Base-by-base conservation (phyloP, 768 basidiomycete species). In the Royoungia palumana region DNA sequence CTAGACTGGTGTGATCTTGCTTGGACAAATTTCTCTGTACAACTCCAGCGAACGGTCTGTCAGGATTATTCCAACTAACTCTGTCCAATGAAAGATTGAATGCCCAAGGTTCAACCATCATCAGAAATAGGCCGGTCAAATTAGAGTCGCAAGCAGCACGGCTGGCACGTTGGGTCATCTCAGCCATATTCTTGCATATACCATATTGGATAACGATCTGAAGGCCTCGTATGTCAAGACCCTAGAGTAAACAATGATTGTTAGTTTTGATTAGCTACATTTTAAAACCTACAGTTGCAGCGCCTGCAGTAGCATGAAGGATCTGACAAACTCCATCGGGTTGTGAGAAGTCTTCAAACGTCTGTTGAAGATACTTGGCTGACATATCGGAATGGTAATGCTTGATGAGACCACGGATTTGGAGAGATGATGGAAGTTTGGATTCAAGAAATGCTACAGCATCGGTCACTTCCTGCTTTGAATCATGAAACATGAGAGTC, bases 351-450 rank as follows among this genome's bases (percentile, higher is more conserved):
- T 54, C 53, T 5, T 57, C 21, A 27, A 63, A 65, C 0, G 50
- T 55, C 5, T 50, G 14, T 17, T 59, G 19, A 0, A 68, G 50
- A 30, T 67, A 70, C 8, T 47, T 38, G 6, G 50, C 37, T 0
- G 66, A 68, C 67, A 69, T 68, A 1, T 41, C 35, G 12, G 53
- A 50, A 25, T 70, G 59, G 30, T 69, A 69, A 27, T 67, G 62
- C 3, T 17, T 35, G 10, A 68, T 44, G 6, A 68, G 38, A 0
- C 59, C 60, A 2, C 22, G 47, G 0, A 51, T 46, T 16, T 27
- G 48, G 16, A 46, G 27, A 14, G 34, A 6, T 0, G 3, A 5
- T 1, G 64, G 60, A 1, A 70, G 49, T 2, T 32, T 44, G 0
- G 22, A 4, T 12, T 65, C 28, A 0, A 58, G 38, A 38, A 62